Conservation (phyloP, 495 filamentous ascomycete species). For the Aspergillus hancockii region DNA sequence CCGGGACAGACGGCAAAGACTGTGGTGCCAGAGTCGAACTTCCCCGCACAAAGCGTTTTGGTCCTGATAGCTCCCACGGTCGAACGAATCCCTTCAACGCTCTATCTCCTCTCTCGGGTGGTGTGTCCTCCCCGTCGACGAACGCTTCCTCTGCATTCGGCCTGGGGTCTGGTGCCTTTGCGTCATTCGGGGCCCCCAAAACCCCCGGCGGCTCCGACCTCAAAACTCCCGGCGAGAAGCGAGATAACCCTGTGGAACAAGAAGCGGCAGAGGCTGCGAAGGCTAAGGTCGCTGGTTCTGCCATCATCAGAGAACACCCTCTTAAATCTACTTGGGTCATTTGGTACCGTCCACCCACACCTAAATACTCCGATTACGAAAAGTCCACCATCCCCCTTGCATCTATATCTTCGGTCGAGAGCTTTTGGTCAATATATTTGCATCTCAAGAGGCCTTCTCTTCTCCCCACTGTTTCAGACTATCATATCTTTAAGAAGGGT, state of each 20-base stretch:
- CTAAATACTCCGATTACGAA: conserved; percentile 97
- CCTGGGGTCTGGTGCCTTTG: conserved; percentile 92
- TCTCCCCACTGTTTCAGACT: conserved; percentile 91
- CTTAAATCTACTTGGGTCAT: conserved; percentile 92
- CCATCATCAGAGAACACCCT: conserved; percentile 52
- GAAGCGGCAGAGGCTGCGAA: conserved; percentile 54
- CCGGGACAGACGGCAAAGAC: conserved; percentile 60
- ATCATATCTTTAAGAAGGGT: conserved; percentile 96
- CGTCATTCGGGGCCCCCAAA: conserved; percentile 93
- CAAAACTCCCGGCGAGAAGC: conserved; percentile 67
- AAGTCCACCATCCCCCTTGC: conserved; percentile 90
- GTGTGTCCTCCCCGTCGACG: conserved; percentile 80
- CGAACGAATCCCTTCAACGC: conserved; percentile 86
- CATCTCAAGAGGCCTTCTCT: conserved; percentile 88
- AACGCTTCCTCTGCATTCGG: conserved; percentile 92
- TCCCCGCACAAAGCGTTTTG: conserved; percentile 75
- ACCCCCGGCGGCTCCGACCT: conserved; percentile 80
- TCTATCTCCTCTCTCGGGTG: conserved; percentile 67
- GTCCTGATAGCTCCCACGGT: conserved; percentile 75
- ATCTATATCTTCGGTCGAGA: conserved; percentile 76
- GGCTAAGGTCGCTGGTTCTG: conserved; percentile 41
- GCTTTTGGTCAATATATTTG: conserved; percentile 89
- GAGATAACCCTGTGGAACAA: conserved; percentile 57
- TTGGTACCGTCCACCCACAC: conserved; percentile 93
- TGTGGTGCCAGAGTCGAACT: conserved; percentile 60